A percentile compares a stretch with the other conserved stretches of the same genome.
Conservation (phyloP, 1,284 basidiomycete species). For the Cystobasidium pallidum region DNA sequence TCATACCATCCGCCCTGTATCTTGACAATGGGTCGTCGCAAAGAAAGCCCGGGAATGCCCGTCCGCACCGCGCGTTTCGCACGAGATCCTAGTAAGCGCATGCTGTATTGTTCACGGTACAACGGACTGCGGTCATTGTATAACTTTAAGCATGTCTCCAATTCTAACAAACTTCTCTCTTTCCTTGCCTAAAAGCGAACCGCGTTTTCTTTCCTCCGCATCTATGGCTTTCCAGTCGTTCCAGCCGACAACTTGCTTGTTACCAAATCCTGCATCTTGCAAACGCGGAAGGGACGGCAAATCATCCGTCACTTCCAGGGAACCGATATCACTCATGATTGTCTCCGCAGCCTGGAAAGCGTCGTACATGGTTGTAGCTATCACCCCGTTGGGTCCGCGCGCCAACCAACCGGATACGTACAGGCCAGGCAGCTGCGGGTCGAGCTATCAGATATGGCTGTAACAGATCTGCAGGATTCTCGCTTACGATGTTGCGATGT, state of each 20-base stretch:
- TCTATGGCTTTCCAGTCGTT: constrained; percentile 52
- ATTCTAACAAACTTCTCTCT: constrained; percentile 53
- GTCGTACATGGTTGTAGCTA: constrained; percentile 92
- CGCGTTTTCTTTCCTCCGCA: constrained; percentile 48
- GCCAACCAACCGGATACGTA: constrained; percentile 95
- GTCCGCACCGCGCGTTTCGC: too few relatives aligned
- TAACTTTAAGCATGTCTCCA: constrained; percentile 48
- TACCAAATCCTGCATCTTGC: constrained; percentile 17
- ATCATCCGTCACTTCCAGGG: constrained; percentile 27
- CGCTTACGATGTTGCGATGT: constrained; percentile 40
- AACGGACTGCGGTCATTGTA: neutral
- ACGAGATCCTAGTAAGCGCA: too few relatives aligned
- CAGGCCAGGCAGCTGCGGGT: constrained; percentile 63
- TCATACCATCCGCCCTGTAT: neutral
- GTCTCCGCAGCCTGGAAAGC: constrained; percentile 78
- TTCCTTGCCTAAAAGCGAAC: constrained; percentile 49
- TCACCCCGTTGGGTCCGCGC: constrained; percentile 85
- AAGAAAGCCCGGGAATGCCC: neutral
- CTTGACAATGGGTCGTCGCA: neutral
- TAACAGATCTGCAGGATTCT: neutral
- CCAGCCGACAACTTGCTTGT: constrained; percentile 47
- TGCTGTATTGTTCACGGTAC: too few relatives aligned
- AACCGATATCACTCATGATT: constrained; percentile 64
- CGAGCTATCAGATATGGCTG: neutral
- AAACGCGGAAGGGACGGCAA: constrained; percentile 4